Conservation (phyloP, 78 protist species). For the Chrysochromulina tobinii region DNA sequence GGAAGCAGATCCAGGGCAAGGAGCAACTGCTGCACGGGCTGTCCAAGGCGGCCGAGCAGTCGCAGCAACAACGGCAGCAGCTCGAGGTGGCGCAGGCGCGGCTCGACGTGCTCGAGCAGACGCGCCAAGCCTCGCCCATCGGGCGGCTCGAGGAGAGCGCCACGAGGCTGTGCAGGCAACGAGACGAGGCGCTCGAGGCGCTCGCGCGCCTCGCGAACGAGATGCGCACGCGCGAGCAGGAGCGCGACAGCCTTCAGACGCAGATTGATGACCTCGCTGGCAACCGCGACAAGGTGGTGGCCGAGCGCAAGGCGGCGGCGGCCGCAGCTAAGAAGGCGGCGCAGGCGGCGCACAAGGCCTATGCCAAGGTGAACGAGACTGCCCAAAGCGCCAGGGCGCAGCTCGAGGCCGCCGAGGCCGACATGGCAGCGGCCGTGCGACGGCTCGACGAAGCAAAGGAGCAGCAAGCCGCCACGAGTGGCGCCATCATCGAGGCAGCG, state of each 20-base stretch:
- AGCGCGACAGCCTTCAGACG: background rate
- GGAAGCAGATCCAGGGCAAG: background rate
- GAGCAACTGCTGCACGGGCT: background rate
- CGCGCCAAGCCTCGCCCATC: background rate
- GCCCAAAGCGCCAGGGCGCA: background rate
- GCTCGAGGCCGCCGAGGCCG: background rate
- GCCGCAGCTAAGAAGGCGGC: slow-evolving; percentile 31
- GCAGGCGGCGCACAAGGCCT: background rate
- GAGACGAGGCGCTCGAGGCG: background rate
- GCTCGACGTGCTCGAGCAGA: background rate
- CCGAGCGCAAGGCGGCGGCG: slow-evolving; percentile 4
- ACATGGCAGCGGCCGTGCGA: background rate
- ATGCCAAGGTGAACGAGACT: background rate
- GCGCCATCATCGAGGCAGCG: too few species aligned
- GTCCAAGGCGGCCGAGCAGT: background rate
- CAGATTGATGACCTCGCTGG: background rate
- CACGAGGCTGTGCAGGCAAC: background rate
- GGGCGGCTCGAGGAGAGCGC: background rate
- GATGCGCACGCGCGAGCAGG: background rate
- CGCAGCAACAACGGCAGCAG: background rate
- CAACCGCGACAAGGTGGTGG: background rate
- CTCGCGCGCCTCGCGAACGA: background rate
- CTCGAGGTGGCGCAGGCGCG: background rate
- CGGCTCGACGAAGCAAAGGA: background rate
- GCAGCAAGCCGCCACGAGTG: background rate